phyloP scores from a whole-genome alignment of 228 moss, liverwort and hornwort species.

The Sphagnum magellanicum region DNA sequence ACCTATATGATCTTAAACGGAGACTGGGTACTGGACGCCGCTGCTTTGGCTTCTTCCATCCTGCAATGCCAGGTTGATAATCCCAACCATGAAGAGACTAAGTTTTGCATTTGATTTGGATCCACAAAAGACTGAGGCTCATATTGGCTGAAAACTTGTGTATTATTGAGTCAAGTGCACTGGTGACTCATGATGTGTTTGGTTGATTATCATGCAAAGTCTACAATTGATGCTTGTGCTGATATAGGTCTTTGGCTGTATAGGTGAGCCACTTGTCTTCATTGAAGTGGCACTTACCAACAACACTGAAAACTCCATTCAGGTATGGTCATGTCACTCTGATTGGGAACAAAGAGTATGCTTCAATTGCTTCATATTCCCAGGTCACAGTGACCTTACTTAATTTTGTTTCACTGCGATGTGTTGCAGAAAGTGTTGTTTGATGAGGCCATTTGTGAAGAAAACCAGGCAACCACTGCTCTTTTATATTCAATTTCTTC shows the following conservation, averaged over 20 bases:
- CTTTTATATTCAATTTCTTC: constrained; percentile 88
- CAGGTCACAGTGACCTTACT: too few relatives aligned
- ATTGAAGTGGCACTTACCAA: constrained; percentile 88
- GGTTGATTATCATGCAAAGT: not conserved
- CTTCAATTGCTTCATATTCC: too few relatives aligned
- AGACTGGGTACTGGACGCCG: constrained; percentile 82
- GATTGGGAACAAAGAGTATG: too few relatives aligned
- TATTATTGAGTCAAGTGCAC: not conserved
- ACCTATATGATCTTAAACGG: constrained; percentile 92
- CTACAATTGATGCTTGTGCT: not conserved
- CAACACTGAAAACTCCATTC: constrained; percentile 67
- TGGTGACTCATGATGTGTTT: not conserved
- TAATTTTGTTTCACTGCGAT: not conserved
- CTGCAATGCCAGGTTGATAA: constrained; percentile 73
- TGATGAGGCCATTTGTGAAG: constrained; percentile 68
- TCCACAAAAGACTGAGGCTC: not conserved
- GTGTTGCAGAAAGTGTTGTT: constrained; percentile 70
- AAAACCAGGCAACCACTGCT: constrained; percentile 66
- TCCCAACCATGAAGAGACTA: not conserved
- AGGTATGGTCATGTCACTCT: constrained; percentile 30
- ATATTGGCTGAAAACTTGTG: not conserved
- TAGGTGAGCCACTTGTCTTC: constrained; percentile 95
- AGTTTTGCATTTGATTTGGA: too few relatives aligned
- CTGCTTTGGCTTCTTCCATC: constrained; percentile 94
- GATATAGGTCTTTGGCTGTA: not conserved